phyloP scores from a whole-genome alignment of 2,329 filamentous ascomycete species.

The Paecilomyces variotii region DNA sequence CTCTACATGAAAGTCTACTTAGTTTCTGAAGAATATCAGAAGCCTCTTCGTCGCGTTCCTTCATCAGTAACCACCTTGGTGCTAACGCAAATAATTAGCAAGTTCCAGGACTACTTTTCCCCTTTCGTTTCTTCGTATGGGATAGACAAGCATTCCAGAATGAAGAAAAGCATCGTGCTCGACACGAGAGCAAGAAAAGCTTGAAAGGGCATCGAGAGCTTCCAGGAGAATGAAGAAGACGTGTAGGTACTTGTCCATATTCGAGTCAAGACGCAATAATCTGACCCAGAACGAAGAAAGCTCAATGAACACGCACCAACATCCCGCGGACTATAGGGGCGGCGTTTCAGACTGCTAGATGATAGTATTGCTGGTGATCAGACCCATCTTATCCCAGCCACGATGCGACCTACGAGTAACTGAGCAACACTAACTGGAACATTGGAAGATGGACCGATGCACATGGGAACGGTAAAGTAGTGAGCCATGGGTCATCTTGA shows the following conservation, averaged over 20 bases:
- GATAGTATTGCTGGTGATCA: constrained; percentile 20
- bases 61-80: constrained; percentile 15
- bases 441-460: constrained; percentile 52
- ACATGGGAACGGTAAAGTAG: constrained; percentile 50
- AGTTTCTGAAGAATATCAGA: constrained; percentile 13
- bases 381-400: constrained; percentile 42
- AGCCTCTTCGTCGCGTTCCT: constrained; percentile 10
- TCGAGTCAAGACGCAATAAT: constrained; percentile 13
- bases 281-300: constrained; percentile 16
- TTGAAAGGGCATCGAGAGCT: constrained; percentile 12
- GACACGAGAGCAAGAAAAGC: constrained; percentile 9
- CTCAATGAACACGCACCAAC: constrained; percentile 10
- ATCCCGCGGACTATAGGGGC: constrained; percentile 9
- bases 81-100: constrained; percentile 1
- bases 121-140: neutral
- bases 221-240: constrained; percentile 18
- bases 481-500: constrained; percentile 46
- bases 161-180: constrained; percentile 8
- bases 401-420: constrained; percentile 48
- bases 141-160: constrained; percentile 14
- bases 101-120: neutral
- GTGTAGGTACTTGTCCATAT: constrained; percentile 17
- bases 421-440: constrained; percentile 44
- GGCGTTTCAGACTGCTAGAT: constrained; percentile 20
- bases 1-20: constrained; percentile 1